Evolutionary conservation across 2,329 filamentous ascomycete species (phyloP).

Genomic region (Colletotrichum liaoningense): DNA sequence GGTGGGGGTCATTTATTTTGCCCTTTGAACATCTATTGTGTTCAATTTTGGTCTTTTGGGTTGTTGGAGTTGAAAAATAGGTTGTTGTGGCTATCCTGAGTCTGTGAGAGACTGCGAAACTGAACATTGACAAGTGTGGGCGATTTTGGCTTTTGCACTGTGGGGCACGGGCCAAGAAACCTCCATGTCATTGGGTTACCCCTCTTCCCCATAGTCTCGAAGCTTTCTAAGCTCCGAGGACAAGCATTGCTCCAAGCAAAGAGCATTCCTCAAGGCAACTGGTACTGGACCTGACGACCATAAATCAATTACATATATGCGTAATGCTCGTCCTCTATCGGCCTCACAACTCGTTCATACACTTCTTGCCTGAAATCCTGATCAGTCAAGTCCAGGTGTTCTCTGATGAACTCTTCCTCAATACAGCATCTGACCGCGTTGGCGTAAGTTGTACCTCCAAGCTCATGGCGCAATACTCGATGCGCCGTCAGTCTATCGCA

Average conservation of each 20-base stretch:
- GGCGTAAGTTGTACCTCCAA: slow-evolving; percentile 35
- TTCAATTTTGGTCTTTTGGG: neutral
- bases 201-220: too few relatives aligned
- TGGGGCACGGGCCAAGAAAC: too few relatives aligned
- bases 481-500: neutral
- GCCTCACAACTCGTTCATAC: neutral
- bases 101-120: neutral
- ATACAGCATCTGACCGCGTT: slow-evolving; percentile 38
- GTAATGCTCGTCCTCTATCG: neutral
- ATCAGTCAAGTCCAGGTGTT: neutral
- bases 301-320: neutral
- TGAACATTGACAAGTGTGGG: too few relatives aligned
- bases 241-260: too few relatives aligned
- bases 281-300: too few relatives aligned
- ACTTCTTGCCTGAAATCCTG: slow-evolving; percentile 8
- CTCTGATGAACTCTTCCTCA: slow-evolving; percentile 10
- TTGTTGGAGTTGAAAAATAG: too few relatives aligned
- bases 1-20: slow-evolving; percentile 28
- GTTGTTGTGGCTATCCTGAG: neutral
- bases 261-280: too few relatives aligned
- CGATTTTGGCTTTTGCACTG: neutral
- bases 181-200: too few relatives aligned
- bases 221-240: too few relatives aligned
- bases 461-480: neutral
- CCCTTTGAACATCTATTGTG: fast-evolving